Conservation (phyloP, 208 protist genomes). For the Balamuthia mandrillaris region DNA sequence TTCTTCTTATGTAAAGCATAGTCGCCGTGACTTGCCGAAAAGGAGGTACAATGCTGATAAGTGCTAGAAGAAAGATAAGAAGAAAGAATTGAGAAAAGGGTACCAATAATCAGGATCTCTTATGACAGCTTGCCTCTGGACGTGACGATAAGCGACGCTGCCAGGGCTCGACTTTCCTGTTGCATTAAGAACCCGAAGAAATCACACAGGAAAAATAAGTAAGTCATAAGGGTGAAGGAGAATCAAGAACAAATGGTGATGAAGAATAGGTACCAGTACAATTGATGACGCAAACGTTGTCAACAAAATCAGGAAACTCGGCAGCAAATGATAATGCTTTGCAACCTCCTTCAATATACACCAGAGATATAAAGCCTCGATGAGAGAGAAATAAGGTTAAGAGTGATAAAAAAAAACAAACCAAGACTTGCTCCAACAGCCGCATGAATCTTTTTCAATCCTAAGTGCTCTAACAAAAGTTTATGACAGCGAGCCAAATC, state of each 20-base stretch:
- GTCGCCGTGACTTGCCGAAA: background rate
- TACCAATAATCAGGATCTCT: conserved; percentile 16
- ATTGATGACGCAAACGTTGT: conserved; percentile 35
- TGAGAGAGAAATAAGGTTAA: background rate
- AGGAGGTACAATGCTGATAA: background rate
- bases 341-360: background rate
- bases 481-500: conserved; percentile 21
- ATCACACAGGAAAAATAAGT: background rate
- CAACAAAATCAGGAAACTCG: conserved; percentile 25
- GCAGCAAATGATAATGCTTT: conserved; percentile 23
- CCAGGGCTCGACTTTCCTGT: conserved; percentile 22
- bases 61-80: no score
- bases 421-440: conserved; percentile 11
- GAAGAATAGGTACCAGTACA: conserved; percentile 22
- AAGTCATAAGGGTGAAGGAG: background rate
- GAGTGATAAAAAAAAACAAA: background rate
- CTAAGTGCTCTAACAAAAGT: conserved; percentile 2
- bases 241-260: background rate
- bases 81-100: background rate
- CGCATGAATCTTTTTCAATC: background rate
- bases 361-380: background rate
- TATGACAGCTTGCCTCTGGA: conserved; percentile 16
- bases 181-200: no score
- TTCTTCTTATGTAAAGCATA: background rate
- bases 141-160: background rate